Conservation (phyloP, 208 protist species). For the Leishmania gerbilli region DNA sequence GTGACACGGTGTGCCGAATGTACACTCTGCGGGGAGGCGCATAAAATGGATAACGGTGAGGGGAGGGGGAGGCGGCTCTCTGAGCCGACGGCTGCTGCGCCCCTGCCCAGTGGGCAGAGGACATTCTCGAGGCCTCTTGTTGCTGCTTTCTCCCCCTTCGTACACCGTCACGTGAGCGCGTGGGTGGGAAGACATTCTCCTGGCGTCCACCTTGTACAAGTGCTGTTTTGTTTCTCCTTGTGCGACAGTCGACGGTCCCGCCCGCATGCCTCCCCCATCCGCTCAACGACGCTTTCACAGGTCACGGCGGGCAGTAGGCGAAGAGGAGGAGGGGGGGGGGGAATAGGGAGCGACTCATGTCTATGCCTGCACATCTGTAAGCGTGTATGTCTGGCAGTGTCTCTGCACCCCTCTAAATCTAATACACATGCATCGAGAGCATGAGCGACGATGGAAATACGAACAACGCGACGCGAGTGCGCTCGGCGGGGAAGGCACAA, state of each 20-base stretch:
- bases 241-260: background rate
- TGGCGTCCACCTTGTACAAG: background rate
- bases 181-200: background rate
- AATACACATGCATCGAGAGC: background rate
- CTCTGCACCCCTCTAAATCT: background rate
- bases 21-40: background rate
- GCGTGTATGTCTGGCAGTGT: background rate
- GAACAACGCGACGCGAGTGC: background rate
- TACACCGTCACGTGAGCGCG: background rate
- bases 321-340: background rate
- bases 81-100: background rate
- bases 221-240: background rate
- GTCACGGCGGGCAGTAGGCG: background rate
- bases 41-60: background rate
- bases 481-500: too few species aligned
- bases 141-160: background rate
- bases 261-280: background rate
- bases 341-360: background rate
- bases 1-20: background rate
- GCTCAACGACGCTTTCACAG: background rate
- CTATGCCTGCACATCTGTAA: background rate
- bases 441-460: background rate
- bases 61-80: background rate
- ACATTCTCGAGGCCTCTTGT: background rate
- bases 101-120: background rate